Conservation (phyloP, 192 early-diverging fungal genomes). For the Linnemannia schmuckeri region DNA sequence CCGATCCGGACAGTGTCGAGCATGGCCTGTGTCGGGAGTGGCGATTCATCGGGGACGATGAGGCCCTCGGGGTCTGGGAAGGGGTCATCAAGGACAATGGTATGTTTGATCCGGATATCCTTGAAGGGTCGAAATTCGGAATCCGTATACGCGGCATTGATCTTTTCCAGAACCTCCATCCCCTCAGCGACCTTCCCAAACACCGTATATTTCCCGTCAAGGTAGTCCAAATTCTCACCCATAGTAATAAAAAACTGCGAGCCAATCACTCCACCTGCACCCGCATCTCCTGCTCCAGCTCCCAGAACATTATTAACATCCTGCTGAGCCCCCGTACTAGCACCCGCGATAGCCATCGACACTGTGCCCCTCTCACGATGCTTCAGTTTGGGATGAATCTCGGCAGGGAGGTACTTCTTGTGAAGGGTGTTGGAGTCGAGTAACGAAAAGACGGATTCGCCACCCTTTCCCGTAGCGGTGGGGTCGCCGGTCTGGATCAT, state of each 20-base stretch:
- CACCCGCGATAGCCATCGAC: constrained; percentile 76
- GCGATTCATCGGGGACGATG: constrained; percentile 75
- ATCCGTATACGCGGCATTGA: constrained; percentile 81
- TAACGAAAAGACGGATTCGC: constrained; percentile 78
- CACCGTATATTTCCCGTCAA: constrained; percentile 86
- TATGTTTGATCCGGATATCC: constrained; percentile 93
- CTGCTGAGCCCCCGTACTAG: constrained; percentile 45
- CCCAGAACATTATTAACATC: constrained; percentile 33
- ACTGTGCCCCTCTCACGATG: constrained; percentile 82
- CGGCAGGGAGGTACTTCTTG: constrained; percentile 80
- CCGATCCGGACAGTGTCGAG: constrained; percentile 80
- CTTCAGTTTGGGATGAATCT: constrained; percentile 85
- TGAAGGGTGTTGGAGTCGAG: constrained; percentile 40
- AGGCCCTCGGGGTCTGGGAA: constrained; percentile 86
- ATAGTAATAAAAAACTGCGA: constrained; percentile 93
- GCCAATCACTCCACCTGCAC: constrained; percentile 65
- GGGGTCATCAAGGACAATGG: constrained; percentile 93
- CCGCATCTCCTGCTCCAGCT: constrained; percentile 41
- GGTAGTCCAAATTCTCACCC: constrained; percentile 78
- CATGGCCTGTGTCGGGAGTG: constrained; percentile 80
- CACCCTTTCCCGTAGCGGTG: constrained; percentile 77
- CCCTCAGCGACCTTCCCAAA: constrained; percentile 95
- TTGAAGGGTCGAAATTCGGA: constrained; percentile 79
- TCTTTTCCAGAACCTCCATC: constrained; percentile 84
- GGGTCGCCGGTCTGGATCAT: constrained; percentile 85